Base-by-base conservation (phyloP, 257 asterid species). In the Osmanthus fragrans region DNA sequence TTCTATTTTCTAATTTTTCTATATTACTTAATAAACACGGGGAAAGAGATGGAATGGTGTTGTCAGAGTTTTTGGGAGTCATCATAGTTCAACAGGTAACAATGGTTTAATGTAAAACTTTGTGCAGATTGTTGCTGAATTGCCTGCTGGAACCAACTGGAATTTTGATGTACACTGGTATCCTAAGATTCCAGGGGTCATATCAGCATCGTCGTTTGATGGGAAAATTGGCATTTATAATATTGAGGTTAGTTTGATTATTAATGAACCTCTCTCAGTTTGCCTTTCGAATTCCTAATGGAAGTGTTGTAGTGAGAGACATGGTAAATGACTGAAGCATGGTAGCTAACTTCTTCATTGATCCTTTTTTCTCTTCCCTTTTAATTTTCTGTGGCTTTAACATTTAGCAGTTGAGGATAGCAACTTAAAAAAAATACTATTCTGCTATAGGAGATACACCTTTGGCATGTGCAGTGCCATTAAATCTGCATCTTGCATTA, bases 131-230 rank as follows among this genome's bases (percentile, higher is more conserved):
- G 97, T 92, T 73, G 89, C 97, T 66, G 99, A 96, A 82, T 85
- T 96, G 86, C 99, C 99, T 64, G 90, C 94, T 85, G 98, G 98
- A 76, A 81, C 96, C 81, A 96, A 96, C 88, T 96, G 99, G 98
- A 96, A 92, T 86, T 96, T 96, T 80, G 99, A 96, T 79, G 87
- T 93, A 7, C 99, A 96, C 87, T 96, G 99, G 99, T 93, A 92
- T 81, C 81, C 97, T 1, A 96, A 84, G 89, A 92, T 94, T 81
- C 98, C 98, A 29, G 99, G 99, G 73, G 87, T 96, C 77, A 91
- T 96, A 82, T 93, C 98, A 74, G 97, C 99, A 73, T 96, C 99
- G 73, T 96, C 99, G 36, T 96, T 90, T 86, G 99, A 96, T 85
- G 99, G 99, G 80, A 96, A 90, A 85, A 88, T 96, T 73, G 98